A percentile compares a stretch with the other conserved stretches of the same genome.
Conservation (phyloP, 768 basidiomycete species). For the Collybiopsis confluens region DNA sequence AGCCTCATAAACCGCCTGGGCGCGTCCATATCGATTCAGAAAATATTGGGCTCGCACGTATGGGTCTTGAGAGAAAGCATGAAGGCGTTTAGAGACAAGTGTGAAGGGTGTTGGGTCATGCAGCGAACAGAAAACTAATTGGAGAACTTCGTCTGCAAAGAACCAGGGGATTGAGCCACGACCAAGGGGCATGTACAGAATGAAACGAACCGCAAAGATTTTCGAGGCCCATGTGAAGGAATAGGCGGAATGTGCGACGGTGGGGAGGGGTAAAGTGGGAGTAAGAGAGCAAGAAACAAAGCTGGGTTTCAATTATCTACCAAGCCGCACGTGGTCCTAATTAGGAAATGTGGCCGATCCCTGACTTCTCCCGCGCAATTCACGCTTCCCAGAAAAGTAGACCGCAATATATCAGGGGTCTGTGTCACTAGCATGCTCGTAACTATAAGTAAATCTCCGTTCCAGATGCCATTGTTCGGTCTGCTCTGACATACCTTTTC, state of each 20-base stretch:
- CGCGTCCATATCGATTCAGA: conserved; percentile 64
- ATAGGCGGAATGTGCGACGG: neutral
- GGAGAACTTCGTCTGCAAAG: conserved; percentile 56
- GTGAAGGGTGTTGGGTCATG: conserved; percentile 59
- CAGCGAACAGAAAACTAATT: conserved; percentile 70
- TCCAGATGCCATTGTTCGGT: too few species aligned
- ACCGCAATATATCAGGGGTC: too few species aligned
- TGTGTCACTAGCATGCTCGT: too few species aligned
- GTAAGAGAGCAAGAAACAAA: too few species aligned
- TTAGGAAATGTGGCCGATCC: conserved; percentile 42
- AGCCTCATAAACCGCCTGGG: conserved; percentile 73
- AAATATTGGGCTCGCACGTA: conserved; percentile 79
- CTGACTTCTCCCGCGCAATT: too few species aligned
- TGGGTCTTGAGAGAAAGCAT: conserved; percentile 63
- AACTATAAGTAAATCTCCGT: too few species aligned
- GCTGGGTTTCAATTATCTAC: too few species aligned
- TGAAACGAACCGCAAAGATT: neutral
- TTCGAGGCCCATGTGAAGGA: neutral
- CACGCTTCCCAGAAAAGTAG: too few species aligned
- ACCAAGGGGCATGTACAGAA: conserved; percentile 10
- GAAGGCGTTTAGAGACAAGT: conserved; percentile 52
- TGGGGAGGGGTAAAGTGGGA: neutral
- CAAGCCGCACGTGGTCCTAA: conserved; percentile 46
- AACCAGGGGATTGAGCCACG: conserved; percentile 5
- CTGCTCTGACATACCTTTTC: too few species aligned